These are phyloP conservation scores for Amanita muscaria DNA, from an alignment of 768 basidiomycete genomes.

Conservation along the genomic window DNA sequence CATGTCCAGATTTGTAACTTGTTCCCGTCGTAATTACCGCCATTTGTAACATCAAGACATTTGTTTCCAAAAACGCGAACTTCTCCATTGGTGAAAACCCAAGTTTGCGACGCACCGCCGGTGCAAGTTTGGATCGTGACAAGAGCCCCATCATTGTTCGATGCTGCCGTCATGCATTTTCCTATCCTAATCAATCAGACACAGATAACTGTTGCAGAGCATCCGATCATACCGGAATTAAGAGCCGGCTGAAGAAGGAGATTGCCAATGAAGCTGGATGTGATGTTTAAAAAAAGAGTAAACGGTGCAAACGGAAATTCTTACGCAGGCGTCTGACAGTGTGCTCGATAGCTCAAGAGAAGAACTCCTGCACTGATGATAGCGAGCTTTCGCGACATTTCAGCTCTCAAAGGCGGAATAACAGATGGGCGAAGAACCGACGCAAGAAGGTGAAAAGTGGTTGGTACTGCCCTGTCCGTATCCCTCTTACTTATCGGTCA, in stretches of 20 bases:
- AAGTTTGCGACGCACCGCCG: constrained; percentile 36
- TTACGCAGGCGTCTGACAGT: constrained; percentile 24
- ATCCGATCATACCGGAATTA: constrained; percentile 26
- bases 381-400: background rate
- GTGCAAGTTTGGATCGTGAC: constrained; percentile 41
- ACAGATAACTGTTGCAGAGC: background rate
- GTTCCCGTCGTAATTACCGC: constrained; percentile 32
- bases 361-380: background rate
- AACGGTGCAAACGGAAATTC: too few relatives aligned
- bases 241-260: constrained; percentile 36
- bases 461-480: too few relatives aligned
- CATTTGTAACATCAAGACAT: constrained; percentile 40
- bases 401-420: too few relatives aligned
- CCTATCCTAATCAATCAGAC: constrained; percentile 18
- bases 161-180: constrained; percentile 44
- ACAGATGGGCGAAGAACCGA: too few relatives aligned
- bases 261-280: constrained; percentile 30
- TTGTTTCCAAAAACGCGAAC: constrained; percentile 38
- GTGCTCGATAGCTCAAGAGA: constrained; percentile 7
- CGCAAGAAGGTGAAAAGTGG: too few relatives aligned
- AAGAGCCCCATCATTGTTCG: constrained; percentile 37
- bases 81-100: constrained; percentile 35
- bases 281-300: background rate
- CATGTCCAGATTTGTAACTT: constrained; percentile 50
- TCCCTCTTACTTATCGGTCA: too few relatives aligned